Evolutionary conservation across 2,329 filamentous ascomycete genomes (phyloP), one percentile per base, ranked within the genome.

Genomic region (Pseudogymnoascus sp.): DNA sequence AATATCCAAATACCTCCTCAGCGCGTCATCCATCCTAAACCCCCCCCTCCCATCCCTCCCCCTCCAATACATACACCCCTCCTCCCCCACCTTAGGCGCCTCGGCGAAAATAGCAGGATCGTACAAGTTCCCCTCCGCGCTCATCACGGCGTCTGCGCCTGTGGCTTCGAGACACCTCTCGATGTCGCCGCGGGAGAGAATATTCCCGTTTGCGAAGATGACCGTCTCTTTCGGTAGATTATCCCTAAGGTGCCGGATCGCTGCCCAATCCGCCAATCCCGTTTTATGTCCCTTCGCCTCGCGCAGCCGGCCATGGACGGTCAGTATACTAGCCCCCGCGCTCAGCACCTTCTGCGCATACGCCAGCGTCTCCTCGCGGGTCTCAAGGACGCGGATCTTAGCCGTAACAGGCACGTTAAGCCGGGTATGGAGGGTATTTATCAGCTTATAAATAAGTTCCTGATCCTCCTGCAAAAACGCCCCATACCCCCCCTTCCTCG

Each of bases 241-340:
- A 10, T 96, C 90, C 60, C 95, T 82, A 67, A 99, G 76, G 72
- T 90, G 93, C 4, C 87, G 83, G 64, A 99, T 87, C 71, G 89
- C 85, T n/a, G 78, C 79, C 95, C 95, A 99, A 76, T 99, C 92
- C 4, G 95, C 95, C 37, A 97, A 70, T 0, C 95, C 95, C 0
- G 95, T 99, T 71, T 96, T 84, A 73, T 99, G 95, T 0, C 95
- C 93, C 78, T 99, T 99, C 75, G 97, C 93, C 71, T 97, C 92
- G 67, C 95, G 81, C 67, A 85, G 83, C 37, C 95, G 82, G 0
- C 95, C 95, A 78, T 99, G 95, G 0, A 99, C 90, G 0, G 95
- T 95, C 66, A 99, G 81, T 63, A 97, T 93, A 70, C 91, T 97
- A 2, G 95, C 95, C 11, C 95, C 95, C 0, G 95, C 93, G 3